Evolutionary conservation across 78 protist genomes (phyloP), one percentile per base, ranked within the genome.

Genomic region (Cavenderia fasciculata): DNA sequence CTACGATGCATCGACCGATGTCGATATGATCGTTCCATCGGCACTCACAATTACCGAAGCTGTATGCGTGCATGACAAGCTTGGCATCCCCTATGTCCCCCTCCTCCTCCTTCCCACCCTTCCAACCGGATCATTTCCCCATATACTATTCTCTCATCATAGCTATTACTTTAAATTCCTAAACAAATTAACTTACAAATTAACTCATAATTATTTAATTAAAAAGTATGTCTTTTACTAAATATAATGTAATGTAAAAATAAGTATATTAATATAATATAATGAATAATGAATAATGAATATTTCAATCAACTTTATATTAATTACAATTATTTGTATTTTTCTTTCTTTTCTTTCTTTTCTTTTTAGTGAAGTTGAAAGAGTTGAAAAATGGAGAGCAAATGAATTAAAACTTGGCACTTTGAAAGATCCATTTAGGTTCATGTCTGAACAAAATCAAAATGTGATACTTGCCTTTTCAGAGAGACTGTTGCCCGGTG

Each of bases 11-110:
- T 23, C 85, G 4, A 33, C 34, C 10, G 85, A 69, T 2, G 38
- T 23, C 33, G 85, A 74, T 74, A 27, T 74, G 8, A 46, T 74
- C 18, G 19, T 74, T 33, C 25, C 70, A 57, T 38, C 23, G 14
- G 21, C 23, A 57, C 1, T 54, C 7, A 25, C 56, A 19, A 12
- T 74, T 12, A 27, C 59, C 1, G 70, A 57, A 41, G 54, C 63
- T 11, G 14, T 57, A 23, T 74, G 44, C 18, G 27, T 74, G 38
- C 31, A 49, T 16, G 85, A 74, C 33, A 74, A 74, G 23, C 8
- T 46, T 23, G 31, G 44, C 29, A 74, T 74, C 11, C 85, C 85
- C n/a, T 47, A 41, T 46, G 41, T 74, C 1, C 68, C 69, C 6
- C 16, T 74, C 38, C 2, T 25, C 4, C 10, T 59, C 4, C 18